Conservation (phyloP, 2,329 filamentous ascomycete species). For the Fusarium setosum region DNA sequence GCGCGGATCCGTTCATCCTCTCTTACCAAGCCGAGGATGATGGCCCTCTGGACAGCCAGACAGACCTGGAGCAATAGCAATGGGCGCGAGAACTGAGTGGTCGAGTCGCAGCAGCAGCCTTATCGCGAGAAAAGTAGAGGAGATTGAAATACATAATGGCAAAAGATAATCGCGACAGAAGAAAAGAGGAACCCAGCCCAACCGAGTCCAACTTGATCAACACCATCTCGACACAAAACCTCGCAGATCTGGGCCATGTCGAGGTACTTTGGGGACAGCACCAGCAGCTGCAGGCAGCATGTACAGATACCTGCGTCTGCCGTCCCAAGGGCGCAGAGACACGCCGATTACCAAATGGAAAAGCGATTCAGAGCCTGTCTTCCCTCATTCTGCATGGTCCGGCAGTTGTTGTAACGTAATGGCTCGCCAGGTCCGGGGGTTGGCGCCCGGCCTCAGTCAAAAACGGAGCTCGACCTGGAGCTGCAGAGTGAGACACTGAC, state of each 20-base stretch:
- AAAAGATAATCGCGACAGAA: constrained; percentile 44
- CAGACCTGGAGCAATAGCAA: no score
- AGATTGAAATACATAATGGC: constrained; percentile 55
- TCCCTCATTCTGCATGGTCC: constrained; percentile 47
- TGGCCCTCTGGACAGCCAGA: no score
- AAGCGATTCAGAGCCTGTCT: constrained; percentile 36
- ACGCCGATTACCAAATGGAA: constrained; percentile 47
- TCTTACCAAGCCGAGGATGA: constrained; percentile 13
- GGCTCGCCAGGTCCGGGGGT: constrained; percentile 34
- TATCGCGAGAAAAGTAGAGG: constrained; percentile 47
- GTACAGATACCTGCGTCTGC: constrained; percentile 30
- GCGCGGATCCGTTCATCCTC: background rate
- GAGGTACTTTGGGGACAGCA: constrained; percentile 9
- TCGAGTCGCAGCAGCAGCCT: constrained; percentile 35
- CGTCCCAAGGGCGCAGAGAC: constrained; percentile 36
- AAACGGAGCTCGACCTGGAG: constrained; percentile 3
- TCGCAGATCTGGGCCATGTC: constrained; percentile 6
- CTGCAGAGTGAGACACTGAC: background rate
- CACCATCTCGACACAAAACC: constrained; percentile 21
- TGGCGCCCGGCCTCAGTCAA: constrained; percentile 24
- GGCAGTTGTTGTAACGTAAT: constrained; percentile 47
- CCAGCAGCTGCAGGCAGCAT: background rate
- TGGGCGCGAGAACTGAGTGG: constrained; percentile 21
- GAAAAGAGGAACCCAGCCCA: constrained; percentile 33
- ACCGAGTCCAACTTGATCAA: constrained; percentile 31